A percentile compares a stretch with the other conserved stretches of the same genome.
Evolutionary conservation across 1,284 basidiomycete species (phyloP).

Genomic region (Ganoderma lingzhi): DNA sequence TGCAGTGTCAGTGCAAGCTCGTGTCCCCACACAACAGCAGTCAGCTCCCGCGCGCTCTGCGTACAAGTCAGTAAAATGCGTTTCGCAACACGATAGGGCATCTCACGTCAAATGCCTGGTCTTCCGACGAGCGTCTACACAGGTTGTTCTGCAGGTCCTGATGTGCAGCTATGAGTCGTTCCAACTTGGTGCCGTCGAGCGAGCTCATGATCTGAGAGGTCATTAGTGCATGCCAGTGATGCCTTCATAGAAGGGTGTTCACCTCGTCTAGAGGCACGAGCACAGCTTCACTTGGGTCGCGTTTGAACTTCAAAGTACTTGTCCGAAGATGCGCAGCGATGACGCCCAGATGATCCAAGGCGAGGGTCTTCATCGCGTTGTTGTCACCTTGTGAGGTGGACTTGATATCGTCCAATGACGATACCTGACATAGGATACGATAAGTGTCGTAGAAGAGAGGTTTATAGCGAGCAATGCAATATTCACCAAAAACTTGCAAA

Average conservation of each 20-base stretch:
- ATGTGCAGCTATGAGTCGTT: constrained; percentile 67
- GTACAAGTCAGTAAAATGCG: constrained; percentile 3
- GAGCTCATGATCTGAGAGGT: constrained; percentile 61
- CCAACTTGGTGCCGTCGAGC: constrained; percentile 59
- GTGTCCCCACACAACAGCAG: constrained; percentile 75
- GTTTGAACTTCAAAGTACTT: constrained; percentile 58
- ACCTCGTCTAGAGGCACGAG: constrained; percentile 77
- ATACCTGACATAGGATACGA: constrained; percentile 54
- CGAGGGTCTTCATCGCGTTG: constrained; percentile 86
- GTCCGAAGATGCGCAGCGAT: constrained; percentile 85
- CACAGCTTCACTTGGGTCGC: constrained; percentile 34
- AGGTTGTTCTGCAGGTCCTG: constrained; percentile 70
- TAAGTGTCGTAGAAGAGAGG: background rate
- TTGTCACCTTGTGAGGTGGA: constrained; percentile 68
- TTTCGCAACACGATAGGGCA: background rate
- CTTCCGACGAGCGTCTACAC: constrained; percentile 72
- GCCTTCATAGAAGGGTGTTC: constrained; percentile 13
- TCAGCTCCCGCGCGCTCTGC: constrained; percentile 81
- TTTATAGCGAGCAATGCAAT: background rate
- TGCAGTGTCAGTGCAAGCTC: constrained; percentile 73
- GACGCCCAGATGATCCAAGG: constrained; percentile 92
- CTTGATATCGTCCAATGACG: constrained; percentile 84
- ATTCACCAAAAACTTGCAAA: constrained; percentile 85
- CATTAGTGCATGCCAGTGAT: constrained; percentile 1
- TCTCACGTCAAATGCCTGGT: constrained; percentile 80